Evolutionary conservation across 2,329 filamentous ascomycete species (phyloP), one percentile per base, ranked within the genome.

Genomic region (Fusarium sp.): DNA sequence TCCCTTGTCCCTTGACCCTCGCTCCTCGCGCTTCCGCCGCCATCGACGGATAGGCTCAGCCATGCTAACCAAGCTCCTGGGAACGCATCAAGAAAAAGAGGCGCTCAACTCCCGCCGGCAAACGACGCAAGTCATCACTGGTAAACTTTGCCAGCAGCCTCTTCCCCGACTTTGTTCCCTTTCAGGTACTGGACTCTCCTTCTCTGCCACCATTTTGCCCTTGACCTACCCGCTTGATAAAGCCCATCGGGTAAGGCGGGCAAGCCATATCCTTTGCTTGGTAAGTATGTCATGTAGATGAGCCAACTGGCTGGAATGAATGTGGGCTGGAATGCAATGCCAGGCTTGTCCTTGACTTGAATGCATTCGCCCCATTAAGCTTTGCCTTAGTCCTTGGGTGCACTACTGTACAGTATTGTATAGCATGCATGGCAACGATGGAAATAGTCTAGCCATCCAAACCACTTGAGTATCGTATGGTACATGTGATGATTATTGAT

Each of bases 31-130:
- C 63, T 75, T 75, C 76, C 74, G 74, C 71, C 71, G 74, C 76
- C 75, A 77, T 77, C 59, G 57, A 75, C 75, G 76, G 75, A 76
- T 76, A 77, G 70, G 74, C 69, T 75, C 74, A 78, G 76, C 76
- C 74, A 78, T 76, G 74, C 74, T 73, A 76, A 76, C 76, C 76
- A 74, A 78, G 54, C 60, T 68, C 66, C 65, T 76, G 75, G 76
- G 73, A 74, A 75, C 74, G 61, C 72, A 68, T 72, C 64, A 43
- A 70, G 61, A 55, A 70, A 65, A 72, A 50, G 74, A 75, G 75
- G 74, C 73, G 72, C 72, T 68, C 64, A 64, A 72, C 68, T 74
- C 72, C 71, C 71, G 63, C 60, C 72, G 25, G 64, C 55, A 55
- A 41, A 59, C 56, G 56, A 73, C 65, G 62, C 69, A 73, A 61